Conservation (phyloP, 2,329 filamentous ascomycete genomes). For the Aaosphaeria pasadenensis region DNA sequence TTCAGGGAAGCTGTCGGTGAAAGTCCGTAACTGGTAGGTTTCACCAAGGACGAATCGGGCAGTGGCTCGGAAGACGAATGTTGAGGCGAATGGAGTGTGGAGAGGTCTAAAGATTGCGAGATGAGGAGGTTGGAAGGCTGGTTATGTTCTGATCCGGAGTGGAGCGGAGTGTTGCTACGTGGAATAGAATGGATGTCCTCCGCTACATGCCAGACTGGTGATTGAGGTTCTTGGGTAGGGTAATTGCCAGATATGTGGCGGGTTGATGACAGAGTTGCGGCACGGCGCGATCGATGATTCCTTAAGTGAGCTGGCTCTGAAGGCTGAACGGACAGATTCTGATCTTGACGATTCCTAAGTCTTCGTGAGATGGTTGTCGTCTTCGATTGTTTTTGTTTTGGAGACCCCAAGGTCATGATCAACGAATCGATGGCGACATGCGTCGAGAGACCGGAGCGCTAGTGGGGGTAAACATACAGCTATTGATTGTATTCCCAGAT, state of each 20-base stretch:
- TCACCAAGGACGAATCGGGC: slow-evolving; percentile 7
- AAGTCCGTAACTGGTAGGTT: slow-evolving; percentile 12
- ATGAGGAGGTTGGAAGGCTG: slow-evolving; percentile 13
- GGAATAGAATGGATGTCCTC: slow-evolving; percentile 13
- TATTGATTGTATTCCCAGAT: slow-evolving; percentile 21
- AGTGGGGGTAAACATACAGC: slow-evolving; percentile 35
- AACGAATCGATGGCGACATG: slow-evolving; percentile 25
- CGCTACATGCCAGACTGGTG: slow-evolving; percentile 21
- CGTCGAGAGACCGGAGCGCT: slow-evolving; percentile 16
- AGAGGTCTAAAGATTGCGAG: slow-evolving; percentile 15
- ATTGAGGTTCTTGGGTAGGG: slow-evolving; percentile 19
- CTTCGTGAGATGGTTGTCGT: slow-evolving; percentile 33
- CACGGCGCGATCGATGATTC: slow-evolving; percentile 27
- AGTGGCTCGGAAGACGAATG: slow-evolving; percentile 10
- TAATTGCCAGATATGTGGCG: slow-evolving; percentile 29
- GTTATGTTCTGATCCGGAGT: slow-evolving; percentile 10
- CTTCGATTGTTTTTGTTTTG: slow-evolving; percentile 22
- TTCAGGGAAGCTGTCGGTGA: slow-evolving; percentile 1
- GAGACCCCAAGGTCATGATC: slow-evolving; percentile 35
- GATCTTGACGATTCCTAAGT: slow-evolving; percentile 29
- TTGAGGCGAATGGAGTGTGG: slow-evolving; percentile 16
- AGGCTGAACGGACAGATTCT: slow-evolving; percentile 25
- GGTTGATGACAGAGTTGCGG: slow-evolving; percentile 26
- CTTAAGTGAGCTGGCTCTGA: slow-evolving; percentile 28
- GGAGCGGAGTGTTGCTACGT: slow-evolving; percentile 18